A percentile compares a stretch with the other conserved stretches of the same genome.
Evolutionary conservation across 176 grass and related monocot species (phyloP).

Genomic region (Ensete ventricosum): DNA sequence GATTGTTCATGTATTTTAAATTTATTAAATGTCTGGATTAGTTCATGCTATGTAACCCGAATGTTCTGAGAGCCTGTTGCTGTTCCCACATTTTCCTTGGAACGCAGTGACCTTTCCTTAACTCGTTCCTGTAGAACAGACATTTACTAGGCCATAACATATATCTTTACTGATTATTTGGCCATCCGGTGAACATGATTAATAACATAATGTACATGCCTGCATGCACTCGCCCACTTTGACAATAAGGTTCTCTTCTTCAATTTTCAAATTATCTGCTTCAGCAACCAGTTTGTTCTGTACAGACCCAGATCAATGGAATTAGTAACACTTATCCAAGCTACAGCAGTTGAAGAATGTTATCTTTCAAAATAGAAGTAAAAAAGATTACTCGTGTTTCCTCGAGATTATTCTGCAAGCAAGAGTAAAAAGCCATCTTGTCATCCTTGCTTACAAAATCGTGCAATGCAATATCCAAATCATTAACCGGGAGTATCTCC

Average conservation of each 20-base stretch:
- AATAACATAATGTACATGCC: constrained; percentile 19
- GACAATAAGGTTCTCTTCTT: constrained; percentile 33
- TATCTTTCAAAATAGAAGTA: constrained; percentile 1
- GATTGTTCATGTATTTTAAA: background rate
- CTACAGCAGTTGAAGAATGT: background rate
- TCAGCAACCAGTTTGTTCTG: constrained; percentile 43
- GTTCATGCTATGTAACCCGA: background rate
- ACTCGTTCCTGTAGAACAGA: constrained; percentile 24
- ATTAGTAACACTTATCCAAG: background rate
- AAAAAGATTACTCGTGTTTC: constrained; percentile 31
- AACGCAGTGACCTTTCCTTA: constrained; percentile 49
- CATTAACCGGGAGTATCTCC: constrained; percentile 44
- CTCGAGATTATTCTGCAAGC: constrained; percentile 34
- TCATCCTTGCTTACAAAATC: constrained; percentile 70
- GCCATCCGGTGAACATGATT: background rate
- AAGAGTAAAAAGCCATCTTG: constrained; percentile 54
- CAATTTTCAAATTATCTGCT: constrained; percentile 23
- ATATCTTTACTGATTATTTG: background rate
- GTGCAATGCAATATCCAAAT: constrained; percentile 61
- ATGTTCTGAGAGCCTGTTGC: constrained; percentile 36
- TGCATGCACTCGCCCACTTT: constrained; percentile 83
- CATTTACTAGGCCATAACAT: background rate
- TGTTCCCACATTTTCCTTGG: constrained; percentile 33
- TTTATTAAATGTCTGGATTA: background rate
- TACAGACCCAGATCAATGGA: constrained; percentile 18